These are phyloP conservation scores for Stachybotrys echinatus DNA, from an alignment of 2,329 filamentous ascomycete species.

Conservation along the genomic window DNA sequence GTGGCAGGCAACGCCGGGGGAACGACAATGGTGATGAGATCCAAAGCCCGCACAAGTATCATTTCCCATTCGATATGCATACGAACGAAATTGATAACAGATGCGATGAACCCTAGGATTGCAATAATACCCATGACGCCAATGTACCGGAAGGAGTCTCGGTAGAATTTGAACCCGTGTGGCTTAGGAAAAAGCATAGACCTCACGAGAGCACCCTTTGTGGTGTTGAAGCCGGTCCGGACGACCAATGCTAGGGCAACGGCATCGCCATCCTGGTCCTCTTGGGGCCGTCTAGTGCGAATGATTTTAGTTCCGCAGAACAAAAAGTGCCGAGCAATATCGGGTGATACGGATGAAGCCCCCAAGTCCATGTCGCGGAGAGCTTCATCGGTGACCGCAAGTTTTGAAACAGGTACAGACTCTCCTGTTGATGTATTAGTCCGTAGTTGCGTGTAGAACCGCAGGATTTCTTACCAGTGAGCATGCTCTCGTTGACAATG, in stretches of 20 bases:
- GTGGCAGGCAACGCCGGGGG: slow-evolving; percentile 92
- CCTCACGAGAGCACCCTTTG: slow-evolving; percentile 89
- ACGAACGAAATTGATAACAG: slow-evolving; percentile 87
- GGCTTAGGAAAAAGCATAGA: slow-evolving; percentile 99
- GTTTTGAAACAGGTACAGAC: slow-evolving; percentile 93
- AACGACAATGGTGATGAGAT: slow-evolving; percentile 96
- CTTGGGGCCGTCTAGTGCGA: slow-evolving; percentile 80
- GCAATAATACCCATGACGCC: slow-evolving; percentile 92
- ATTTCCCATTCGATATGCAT: slow-evolving; percentile 81
- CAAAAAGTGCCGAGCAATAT: slow-evolving; percentile 81
- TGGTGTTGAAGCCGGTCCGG: slow-evolving; percentile 94
- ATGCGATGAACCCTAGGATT: slow-evolving; percentile 79
- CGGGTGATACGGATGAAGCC: slow-evolving; percentile 75
- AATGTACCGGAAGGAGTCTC: slow-evolving; percentile 96
- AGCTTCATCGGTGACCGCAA: slow-evolving; percentile 74
- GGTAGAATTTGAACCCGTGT: slow-evolving; percentile 97
- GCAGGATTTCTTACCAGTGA: slow-evolving; percentile 52
- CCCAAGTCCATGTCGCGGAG: slow-evolving; percentile 71
- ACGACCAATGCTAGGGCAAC: slow-evolving; percentile 89
- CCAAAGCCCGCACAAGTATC: slow-evolving; percentile 85
- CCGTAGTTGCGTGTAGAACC: slow-evolving; percentile 16
- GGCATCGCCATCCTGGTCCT: slow-evolving; percentile 79
- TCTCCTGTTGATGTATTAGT: slow-evolving; percentile 50
- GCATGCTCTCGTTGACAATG: slow-evolving; percentile 99
- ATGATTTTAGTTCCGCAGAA: slow-evolving; percentile 97